Base-by-base conservation (phyloP, 371 early-diverging fungal species). In the Lichtheimia ramosa region DNA sequence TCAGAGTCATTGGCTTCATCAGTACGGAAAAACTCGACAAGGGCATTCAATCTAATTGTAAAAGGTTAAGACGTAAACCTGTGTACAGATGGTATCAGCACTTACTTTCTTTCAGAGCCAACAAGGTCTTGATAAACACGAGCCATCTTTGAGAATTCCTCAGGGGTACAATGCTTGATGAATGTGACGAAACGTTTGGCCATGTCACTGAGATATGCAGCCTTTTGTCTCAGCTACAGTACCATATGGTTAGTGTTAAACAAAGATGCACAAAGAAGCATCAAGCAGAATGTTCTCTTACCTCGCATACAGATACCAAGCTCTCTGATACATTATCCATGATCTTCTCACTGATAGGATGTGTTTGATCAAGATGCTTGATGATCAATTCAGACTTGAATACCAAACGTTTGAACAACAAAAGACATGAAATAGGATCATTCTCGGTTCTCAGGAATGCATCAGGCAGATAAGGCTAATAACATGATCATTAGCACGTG, bases 361-460 rank as follows among this genome's bases (percentile, higher is more conserved):
- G 73, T 28, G 75, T 84, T 60, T 92, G 89, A 56, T 92, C 92
- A 43, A 94, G 71, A 66, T 92, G 91, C 60, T 82, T 82, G 58
- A 84, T 84, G 58, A 95, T 81, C 14, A 95, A 64, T 39, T 89
- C 87, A 15, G 92, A 68, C 73, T 96, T 95, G 76, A 90, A 93
- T 3, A 78, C 79, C 27, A 96, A 59, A 14, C 96, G 88, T 67
- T 88, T 85, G 66, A 93, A 85, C 27, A 92, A 59, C 34, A 96
- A 73, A 28, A 94, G 56, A 23, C 88, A 80, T n/a, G 83, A 79
- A 12, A 95, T 86, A 2, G 94, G 83, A 58, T 91, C 92, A 58
- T 89, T 82, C 58, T 96, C 96, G 7, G 82, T 83, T 53, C 81
- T 78, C 72, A 89, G 88, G 75, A 95, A 94, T 1, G 88, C 77